Base-by-base conservation (phyloP, 768 basidiomycete species). In the Suillus variegatus region DNA sequence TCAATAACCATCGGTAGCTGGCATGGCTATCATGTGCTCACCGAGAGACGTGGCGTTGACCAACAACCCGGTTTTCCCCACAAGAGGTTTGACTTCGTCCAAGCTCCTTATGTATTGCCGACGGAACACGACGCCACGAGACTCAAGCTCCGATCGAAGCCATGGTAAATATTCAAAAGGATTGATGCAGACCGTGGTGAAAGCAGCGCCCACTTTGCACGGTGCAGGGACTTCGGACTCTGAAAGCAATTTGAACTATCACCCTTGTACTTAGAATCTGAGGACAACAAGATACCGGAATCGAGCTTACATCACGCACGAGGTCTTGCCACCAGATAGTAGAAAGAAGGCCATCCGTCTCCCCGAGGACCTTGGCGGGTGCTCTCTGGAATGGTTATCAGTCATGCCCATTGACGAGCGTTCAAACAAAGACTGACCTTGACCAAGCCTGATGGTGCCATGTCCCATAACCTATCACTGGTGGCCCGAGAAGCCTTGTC, bases 21-120 rank as follows among this genome's bases (percentile, higher is more conserved):
- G 20, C 5, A 55, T 18, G 60, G 20, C 22, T 32, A 12, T 12
- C n/a, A n/a, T 63, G 40, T 41, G 55, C 76, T 68, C 49, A 82
- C 86, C 88, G 6, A 89, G 78, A 18, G 83, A 83, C 0, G 84
- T 80, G 10, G 87, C 86, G 62, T 89, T 89, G 61, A 89, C 75
- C 18, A 89, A 76, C 20, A 84, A 68, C 35, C 79, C 77, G 6
- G 72, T 67, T 6, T 72, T 64, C 1, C 79, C 78, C 0, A 79
- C 77, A 1, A 81, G 58, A 22, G 76, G 73, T 43, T 81, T 79
- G 6, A 82, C 80, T 60, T 87, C 82, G 62, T 81, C 82, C 63
- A 88, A 67, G 56, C 80, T 81, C 28, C 69, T 73, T 32, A 88
- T 70, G 35, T 76, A 71, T 40, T 75, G 76, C 61, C 79, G 79